Percentiles rank a stretch among this genome's conserved stretches.
Evolutionary conservation across 306 rosid species (phyloP).

Genomic region (Fagus crenata): DNA sequence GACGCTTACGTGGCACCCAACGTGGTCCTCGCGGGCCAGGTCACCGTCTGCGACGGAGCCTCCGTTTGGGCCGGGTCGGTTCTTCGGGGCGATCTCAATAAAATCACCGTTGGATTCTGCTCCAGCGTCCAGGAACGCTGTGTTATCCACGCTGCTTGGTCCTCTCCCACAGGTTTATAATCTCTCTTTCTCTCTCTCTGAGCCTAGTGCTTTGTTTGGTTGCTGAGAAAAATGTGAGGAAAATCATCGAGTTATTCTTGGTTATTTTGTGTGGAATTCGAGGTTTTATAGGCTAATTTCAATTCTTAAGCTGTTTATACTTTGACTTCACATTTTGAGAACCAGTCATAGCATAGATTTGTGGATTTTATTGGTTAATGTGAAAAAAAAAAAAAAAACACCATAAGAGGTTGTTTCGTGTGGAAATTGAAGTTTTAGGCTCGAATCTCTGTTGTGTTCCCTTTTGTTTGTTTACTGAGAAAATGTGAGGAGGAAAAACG

Average conservation of each 20-base stretch:
- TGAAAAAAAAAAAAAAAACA: too few relatives aligned
- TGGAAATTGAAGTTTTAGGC: too few relatives aligned
- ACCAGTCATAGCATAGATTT: too few relatives aligned
- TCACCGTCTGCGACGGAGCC: constrained; percentile 82
- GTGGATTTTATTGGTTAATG: too few relatives aligned
- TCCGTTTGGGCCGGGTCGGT: constrained; percentile 95
- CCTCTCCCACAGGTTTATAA: constrained; percentile 85
- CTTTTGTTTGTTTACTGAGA: neutral
- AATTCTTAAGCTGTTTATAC: too few relatives aligned
- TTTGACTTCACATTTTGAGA: too few relatives aligned
- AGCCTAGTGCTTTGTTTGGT: constrained; percentile 14
- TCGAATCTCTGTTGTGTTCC: neutral
- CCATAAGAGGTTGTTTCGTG: too few relatives aligned
- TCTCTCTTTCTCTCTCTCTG: neutral
- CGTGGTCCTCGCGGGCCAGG: constrained; percentile 97
- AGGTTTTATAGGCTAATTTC: too few relatives aligned
- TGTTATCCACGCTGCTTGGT: constrained; percentile 95
- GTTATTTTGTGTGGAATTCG: too few relatives aligned
- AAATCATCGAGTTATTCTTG: too few relatives aligned
- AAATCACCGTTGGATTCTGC: constrained; percentile 85
- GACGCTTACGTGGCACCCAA: constrained; percentile 99
- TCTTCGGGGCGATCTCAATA: constrained; percentile 97
- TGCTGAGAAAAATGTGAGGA: neutral
- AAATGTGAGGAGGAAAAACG: neutral
- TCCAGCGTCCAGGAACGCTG: constrained; percentile 94